These are phyloP conservation scores for Phalaenopsis hybrid DNA, from an alignment of 116 monocot species.

Conservation along the genomic window DNA sequence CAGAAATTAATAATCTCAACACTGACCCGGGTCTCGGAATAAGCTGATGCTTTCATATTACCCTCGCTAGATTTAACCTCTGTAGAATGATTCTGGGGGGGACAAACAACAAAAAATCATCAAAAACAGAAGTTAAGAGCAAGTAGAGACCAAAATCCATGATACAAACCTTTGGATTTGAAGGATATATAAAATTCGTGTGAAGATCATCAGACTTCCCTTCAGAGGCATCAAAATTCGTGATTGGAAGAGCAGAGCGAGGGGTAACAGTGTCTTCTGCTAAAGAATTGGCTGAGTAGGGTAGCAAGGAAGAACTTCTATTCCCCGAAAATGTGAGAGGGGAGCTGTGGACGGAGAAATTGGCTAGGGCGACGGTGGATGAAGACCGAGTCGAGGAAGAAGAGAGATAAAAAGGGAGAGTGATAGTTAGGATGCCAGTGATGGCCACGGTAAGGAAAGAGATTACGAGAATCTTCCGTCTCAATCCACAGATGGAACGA, in stretches of 20 bases:
- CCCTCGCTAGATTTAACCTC: neutral
- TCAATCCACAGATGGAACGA: neutral
- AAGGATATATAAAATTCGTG: neutral
- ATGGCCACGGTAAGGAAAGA: neutral
- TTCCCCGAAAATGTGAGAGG: neutral
- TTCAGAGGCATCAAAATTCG: neutral
- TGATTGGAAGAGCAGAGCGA: neutral
- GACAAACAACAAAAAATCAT: neutral
- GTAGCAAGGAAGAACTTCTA: neutral
- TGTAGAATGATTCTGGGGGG: neutral
- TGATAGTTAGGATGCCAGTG: neutral
- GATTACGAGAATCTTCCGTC: neutral
- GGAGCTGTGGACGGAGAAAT: neutral
- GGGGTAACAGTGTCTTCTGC: neutral
- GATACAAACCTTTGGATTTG: neutral
- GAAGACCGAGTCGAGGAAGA: neutral
- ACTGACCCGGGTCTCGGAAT: neutral
- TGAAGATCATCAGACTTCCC: neutral
- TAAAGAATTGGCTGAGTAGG: neutral
- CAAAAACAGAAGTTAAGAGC: neutral
- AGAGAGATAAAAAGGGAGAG: neutral
- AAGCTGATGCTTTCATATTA: neutral
- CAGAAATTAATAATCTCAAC: neutral
- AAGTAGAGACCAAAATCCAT: neutral
- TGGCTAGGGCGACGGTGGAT: neutral